Conservation (phyloP, 257 asterid genomes). For the Misopates orontium region DNA sequence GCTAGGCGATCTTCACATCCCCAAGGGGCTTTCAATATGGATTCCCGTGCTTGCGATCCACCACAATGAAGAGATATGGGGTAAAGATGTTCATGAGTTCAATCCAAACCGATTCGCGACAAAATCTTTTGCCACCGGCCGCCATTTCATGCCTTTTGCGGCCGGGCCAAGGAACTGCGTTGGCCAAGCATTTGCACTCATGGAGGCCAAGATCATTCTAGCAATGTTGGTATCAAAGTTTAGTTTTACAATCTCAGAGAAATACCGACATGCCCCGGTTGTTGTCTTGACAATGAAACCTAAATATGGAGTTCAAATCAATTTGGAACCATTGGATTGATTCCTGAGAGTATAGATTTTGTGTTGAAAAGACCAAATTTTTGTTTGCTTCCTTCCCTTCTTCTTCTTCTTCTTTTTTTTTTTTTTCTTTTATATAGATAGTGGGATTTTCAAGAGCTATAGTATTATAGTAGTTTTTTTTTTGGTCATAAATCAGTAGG, state of each 20-base stretch:
- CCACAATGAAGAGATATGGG: constrained; percentile 82
- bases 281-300: constrained; percentile 81
- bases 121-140: constrained; percentile 47
- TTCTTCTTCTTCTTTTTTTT: neutral
- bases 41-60: constrained; percentile 89
- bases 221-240: constrained; percentile 83
- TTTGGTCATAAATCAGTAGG: neutral
- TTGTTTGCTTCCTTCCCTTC: neutral
- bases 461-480: neutral
- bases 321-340: constrained; percentile 49
- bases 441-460: constrained; percentile 2
- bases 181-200: constrained; percentile 82
- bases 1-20: constrained; percentile 75
- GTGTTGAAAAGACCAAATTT: neutral
- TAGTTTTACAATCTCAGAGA: constrained; percentile 62
- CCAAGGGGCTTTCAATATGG: constrained; percentile 91
- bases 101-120: constrained; percentile 66
- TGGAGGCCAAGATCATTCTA: constrained; percentile 90
- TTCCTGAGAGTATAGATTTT: neutral
- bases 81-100: constrained; percentile 80
- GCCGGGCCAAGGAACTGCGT: constrained; percentile 91
- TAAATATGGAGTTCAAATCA: constrained; percentile 83
- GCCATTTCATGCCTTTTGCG: constrained; percentile 83
- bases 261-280: constrained; percentile 85
- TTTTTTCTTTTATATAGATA: neutral